phyloP scores from a whole-genome alignment of 2,329 filamentous ascomycete species.

The Didymosphaeria variabile region DNA sequence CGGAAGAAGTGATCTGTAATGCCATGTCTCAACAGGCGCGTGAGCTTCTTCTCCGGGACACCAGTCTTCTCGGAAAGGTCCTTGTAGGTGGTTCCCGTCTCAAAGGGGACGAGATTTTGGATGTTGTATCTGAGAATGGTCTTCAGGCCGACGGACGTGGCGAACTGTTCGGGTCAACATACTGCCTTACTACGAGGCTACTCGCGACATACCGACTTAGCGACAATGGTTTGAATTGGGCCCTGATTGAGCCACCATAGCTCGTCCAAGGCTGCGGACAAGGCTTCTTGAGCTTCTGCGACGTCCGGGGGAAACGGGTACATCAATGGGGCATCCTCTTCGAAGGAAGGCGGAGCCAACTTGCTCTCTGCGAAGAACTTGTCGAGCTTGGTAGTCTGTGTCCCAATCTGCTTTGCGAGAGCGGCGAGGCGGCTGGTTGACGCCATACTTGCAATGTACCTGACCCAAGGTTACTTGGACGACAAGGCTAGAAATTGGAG shows the following conservation, averaged over 20 bases:
- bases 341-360: constrained; percentile 23
- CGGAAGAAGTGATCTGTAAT: constrained; percentile 24
- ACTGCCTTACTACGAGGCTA: constrained; percentile 16
- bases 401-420: constrained; percentile 21
- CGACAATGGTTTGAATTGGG: constrained; percentile 21
- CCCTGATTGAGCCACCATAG: constrained; percentile 21
- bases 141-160: constrained; percentile 23
- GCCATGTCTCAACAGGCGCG: constrained; percentile 20
- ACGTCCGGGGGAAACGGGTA: constrained; percentile 23
- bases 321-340: constrained; percentile 22
- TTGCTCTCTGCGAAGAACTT: constrained; percentile 23
- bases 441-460: constrained; percentile 22
- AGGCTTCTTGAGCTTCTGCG: constrained; percentile 23
- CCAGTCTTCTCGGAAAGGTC: constrained; percentile 21
- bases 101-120: constrained; percentile 20
- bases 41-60: constrained; percentile 17
- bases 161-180: constrained; percentile 20
- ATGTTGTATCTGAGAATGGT: constrained; percentile 22
- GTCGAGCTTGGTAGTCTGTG: constrained; percentile 22
- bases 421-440: constrained; percentile 21
- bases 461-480: constrained; percentile 12
- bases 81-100: constrained; percentile 18
- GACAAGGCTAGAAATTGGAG: constrained; percentile 17
- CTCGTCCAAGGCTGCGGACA: constrained; percentile 23
- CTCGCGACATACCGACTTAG: constrained; percentile 23